phyloP scores from a whole-genome alignment of 2,329 filamentous ascomycete species.

The Colletotrichum truncatum region DNA sequence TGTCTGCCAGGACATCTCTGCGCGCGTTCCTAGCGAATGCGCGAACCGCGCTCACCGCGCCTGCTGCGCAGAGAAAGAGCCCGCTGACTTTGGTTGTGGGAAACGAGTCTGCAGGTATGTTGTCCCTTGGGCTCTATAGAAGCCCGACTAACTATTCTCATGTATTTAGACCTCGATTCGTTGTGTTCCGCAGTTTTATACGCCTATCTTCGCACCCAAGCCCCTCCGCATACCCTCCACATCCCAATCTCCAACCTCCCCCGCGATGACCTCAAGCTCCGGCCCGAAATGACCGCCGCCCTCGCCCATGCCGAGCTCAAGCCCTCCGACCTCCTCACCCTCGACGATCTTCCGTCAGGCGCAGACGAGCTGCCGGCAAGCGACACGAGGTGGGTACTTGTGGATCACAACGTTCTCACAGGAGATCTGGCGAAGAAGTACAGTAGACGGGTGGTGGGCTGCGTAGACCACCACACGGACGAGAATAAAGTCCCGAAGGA shows the following conservation, averaged over 20 bases:
- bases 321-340: slow-evolving; percentile 70
- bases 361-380: slow-evolving; percentile 53
- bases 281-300: slow-evolving; percentile 76
- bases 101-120: slow-evolving; percentile 72
- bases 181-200: slow-evolving; percentile 78
- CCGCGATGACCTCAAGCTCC: slow-evolving; percentile 72
- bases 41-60: slow-evolving; percentile 53
- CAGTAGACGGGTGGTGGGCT: slow-evolving; percentile 64
- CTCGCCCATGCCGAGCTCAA: slow-evolving; percentile 68
- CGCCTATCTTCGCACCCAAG: slow-evolving; percentile 76
- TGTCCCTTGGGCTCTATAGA: neutral
- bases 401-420: slow-evolving; percentile 82
- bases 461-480: slow-evolving; percentile 84
- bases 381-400: slow-evolving; percentile 75
- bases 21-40: slow-evolving; percentile 61
- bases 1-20: slow-evolving; percentile 51
- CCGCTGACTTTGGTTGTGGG: slow-evolving; percentile 71
- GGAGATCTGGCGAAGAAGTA: slow-evolving; percentile 67
- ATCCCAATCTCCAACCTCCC: slow-evolving; percentile 80
- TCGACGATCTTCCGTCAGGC: slow-evolving; percentile 55
- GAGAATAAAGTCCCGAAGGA: slow-evolving; percentile 63
- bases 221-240: slow-evolving; percentile 64
- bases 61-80: slow-evolving; percentile 51
- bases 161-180: slow-evolving; percentile 80
- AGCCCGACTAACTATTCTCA: neutral